Percentiles rank a stretch among this genome's conserved stretches.
Evolutionary conservation across 352 stramenopile genomes (phyloP).

Genomic region (Globisporangium yorkense): DNA sequence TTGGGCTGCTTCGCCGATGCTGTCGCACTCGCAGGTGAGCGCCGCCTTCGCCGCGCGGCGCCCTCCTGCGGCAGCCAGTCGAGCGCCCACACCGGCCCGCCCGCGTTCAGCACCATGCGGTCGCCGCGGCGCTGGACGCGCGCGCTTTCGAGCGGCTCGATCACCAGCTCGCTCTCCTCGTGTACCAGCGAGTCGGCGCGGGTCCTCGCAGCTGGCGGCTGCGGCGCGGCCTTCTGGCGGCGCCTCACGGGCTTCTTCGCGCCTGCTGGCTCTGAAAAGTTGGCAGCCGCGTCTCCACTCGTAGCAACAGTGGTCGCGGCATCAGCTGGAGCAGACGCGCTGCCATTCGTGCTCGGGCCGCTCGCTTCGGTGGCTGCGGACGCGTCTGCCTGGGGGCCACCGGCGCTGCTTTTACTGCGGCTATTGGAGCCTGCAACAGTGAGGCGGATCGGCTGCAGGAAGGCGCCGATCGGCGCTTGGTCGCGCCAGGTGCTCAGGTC

Average conservation of each 20-base stretch:
- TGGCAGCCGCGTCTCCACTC: too few species aligned
- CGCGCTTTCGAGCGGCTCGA: slow-evolving; percentile 49
- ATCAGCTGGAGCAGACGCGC: too few species aligned
- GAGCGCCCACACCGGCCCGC: slow-evolving; percentile 77
- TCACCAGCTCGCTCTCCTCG: slow-evolving; percentile 9
- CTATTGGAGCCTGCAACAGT: slow-evolving; percentile 9
- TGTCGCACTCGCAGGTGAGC: not conserved
- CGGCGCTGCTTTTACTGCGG: not conserved
- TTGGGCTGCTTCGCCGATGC: not conserved
- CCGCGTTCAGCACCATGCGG: slow-evolving; percentile 55
- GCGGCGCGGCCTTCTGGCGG: too few species aligned
- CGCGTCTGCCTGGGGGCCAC: not conserved
- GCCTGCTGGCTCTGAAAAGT: too few species aligned
- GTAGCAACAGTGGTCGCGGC: too few species aligned
- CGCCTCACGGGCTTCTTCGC: too few species aligned
- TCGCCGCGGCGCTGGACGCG: slow-evolving; percentile 15
- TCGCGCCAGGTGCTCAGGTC: slow-evolving; percentile 24
- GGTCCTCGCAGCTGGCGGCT: too few species aligned
- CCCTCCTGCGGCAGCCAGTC: slow-evolving; percentile 47
- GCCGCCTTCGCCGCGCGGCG: not conserved
- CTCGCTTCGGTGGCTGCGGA: too few species aligned
- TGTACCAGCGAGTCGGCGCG: not conserved
- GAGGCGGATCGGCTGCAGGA: slow-evolving; percentile 44
- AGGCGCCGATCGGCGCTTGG: slow-evolving; percentile 28
- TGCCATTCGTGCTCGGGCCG: too few species aligned